These are phyloP conservation scores for Neurospora cerealis DNA, from an alignment of 495 filamentous ascomycete species.

Conservation along the genomic window DNA sequence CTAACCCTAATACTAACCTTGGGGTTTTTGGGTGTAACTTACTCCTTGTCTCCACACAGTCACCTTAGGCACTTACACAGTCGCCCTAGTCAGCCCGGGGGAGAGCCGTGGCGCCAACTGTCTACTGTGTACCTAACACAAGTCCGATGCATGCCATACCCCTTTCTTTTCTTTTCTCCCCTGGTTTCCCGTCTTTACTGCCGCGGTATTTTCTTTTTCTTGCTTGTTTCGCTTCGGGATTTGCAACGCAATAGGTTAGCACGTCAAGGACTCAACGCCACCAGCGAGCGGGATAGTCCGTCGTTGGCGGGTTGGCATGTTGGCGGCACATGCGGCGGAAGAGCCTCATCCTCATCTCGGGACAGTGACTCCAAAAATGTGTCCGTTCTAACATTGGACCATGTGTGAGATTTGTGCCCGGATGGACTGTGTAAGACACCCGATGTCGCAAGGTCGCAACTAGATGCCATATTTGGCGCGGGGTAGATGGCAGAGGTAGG, in stretches of 20 bases:
- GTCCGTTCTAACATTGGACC: not conserved
- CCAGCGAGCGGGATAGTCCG: not conserved
- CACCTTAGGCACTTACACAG: too few species aligned
- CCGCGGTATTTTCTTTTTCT: not conserved
- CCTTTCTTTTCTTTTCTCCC: not conserved
- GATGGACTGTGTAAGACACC: not conserved
- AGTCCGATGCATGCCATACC: not conserved
- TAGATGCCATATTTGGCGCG: not conserved
- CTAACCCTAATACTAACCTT: too few species aligned
- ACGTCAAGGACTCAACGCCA: not conserved
- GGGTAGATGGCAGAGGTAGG: not conserved
- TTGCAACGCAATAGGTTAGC: not conserved
- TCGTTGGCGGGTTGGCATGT: not conserved
- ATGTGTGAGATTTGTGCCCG: not conserved
- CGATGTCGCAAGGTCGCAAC: not conserved
- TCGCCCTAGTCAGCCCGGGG: too few species aligned
- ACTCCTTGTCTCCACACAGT: too few species aligned
- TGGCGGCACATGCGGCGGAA: not conserved
- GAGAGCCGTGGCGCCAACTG: not conserved
- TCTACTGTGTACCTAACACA: not conserved
- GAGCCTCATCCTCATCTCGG: not conserved
- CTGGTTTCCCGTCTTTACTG: not conserved
- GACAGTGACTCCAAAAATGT: not conserved
- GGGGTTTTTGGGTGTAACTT: too few species aligned
- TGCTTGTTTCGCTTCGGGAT: not conserved